Evolutionary conservation across 176 grass and related monocot genomes (phyloP).

Genomic region (Elaeis guineensis): DNA sequence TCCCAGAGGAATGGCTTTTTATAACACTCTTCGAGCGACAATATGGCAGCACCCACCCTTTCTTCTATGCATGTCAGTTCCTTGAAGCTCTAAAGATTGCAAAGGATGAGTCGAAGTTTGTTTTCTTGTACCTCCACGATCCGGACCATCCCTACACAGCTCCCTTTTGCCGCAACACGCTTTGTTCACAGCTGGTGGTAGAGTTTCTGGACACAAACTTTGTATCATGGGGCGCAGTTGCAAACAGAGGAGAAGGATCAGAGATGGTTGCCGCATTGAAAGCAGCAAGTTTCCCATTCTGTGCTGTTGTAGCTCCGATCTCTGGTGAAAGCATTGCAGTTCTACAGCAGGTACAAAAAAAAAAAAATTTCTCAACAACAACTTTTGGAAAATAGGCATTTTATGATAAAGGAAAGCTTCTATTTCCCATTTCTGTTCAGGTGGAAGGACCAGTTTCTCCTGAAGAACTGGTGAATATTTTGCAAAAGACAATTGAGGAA

Average conservation of each 20-base stretch:
- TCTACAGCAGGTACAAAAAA: slow-evolving; percentile 42
- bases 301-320: slow-evolving; percentile 42
- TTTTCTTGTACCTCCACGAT: slow-evolving; percentile 61
- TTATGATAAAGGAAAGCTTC: not conserved
- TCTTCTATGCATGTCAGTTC: slow-evolving; percentile 62
- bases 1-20: slow-evolving; percentile 52
- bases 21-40: slow-evolving; percentile 43
- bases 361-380: not conserved
- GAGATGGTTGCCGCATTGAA: slow-evolving; percentile 41
- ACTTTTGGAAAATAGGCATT: too few relatives aligned
- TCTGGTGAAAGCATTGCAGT: slow-evolving; percentile 38
- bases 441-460: slow-evolving; percentile 55
- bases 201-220: slow-evolving; percentile 75
- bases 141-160: slow-evolving; percentile 30
- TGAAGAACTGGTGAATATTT: slow-evolving; percentile 53
- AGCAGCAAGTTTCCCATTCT: slow-evolving; percentile 53
- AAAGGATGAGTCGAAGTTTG: slow-evolving; percentile 40
- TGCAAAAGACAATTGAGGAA: slow-evolving; percentile 58
- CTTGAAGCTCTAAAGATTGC: slow-evolving; percentile 43
- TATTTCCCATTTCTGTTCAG: slow-evolving; percentile 22
- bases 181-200: slow-evolving; percentile 55
- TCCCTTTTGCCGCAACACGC: slow-evolving; percentile 47
- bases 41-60: slow-evolving; percentile 47
- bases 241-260: slow-evolving; percentile 19
- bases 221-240: slow-evolving; percentile 47